phyloP scores from a whole-genome alignment of 2,329 filamentous ascomycete genomes.

The Penicillium janthinellum region DNA sequence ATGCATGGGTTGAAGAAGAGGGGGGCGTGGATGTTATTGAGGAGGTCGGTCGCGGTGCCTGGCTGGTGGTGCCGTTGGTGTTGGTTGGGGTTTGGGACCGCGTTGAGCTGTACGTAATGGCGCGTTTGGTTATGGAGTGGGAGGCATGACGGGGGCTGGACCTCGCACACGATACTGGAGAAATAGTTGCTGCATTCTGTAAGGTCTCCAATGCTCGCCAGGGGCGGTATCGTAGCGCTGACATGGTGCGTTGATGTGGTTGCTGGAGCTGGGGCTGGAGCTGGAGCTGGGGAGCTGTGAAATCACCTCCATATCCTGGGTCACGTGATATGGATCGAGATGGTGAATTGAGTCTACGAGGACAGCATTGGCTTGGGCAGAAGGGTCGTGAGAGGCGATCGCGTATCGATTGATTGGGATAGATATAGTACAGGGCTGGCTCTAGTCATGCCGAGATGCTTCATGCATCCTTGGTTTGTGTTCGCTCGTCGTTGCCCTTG shows the following conservation, averaged over 20 bases:
- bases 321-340: constrained; percentile 28
- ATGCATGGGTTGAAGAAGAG: constrained; percentile 14
- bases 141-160: constrained; percentile 7
- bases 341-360: background rate
- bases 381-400: background rate
- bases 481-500: constrained; percentile 83
- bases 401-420: background rate
- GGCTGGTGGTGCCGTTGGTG: constrained; percentile 14
- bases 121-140: constrained; percentile 15
- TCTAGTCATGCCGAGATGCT: background rate
- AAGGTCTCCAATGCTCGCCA: constrained; percentile 24
- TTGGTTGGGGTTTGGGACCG: constrained; percentile 15
- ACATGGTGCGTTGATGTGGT: constrained; percentile 24
- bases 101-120: constrained; percentile 21
- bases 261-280: constrained; percentile 3
- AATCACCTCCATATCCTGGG: constrained; percentile 1
- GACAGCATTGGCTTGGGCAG: background rate
- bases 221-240: constrained; percentile 24
- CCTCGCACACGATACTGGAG: constrained; percentile 18
- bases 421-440: background rate
- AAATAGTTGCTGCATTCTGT: constrained; percentile 13
- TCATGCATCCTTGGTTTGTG: constrained; percentile 69
- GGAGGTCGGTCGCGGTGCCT: background rate
- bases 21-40: constrained; percentile 8
- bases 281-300: constrained; percentile 9